phyloP scores from a whole-genome alignment of 257 asterid species.

The Solanum clarkiae region DNA sequence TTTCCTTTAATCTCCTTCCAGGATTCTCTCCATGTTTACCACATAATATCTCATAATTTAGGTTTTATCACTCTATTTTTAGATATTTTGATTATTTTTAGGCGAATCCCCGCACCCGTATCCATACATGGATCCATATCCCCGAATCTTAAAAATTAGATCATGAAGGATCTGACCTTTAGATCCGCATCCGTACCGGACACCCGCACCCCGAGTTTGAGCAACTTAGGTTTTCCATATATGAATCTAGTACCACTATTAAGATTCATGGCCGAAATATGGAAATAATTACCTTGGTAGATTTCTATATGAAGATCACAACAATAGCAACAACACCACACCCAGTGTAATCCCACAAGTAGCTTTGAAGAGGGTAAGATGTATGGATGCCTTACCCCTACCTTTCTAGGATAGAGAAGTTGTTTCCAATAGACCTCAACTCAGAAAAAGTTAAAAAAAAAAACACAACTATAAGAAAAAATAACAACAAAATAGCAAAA shows the following conservation, averaged over 20 bases:
- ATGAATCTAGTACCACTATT: background rate
- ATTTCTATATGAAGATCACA: background rate
- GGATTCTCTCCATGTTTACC: no score
- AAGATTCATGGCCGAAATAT: background rate
- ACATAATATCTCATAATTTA: no score
- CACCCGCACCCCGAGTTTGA: no score
- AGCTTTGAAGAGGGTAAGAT: background rate
- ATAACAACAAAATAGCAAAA: background rate
- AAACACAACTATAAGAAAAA: background rate
- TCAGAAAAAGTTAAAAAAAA: background rate
- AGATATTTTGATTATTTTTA: no score
- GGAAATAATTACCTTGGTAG: background rate
- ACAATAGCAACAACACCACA: background rate
- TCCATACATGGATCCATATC: no score
- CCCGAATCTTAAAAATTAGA: no score
- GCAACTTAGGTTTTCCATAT: background rate
- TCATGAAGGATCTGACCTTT: no score
- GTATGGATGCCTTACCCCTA: no score
- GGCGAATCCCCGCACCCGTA: no score
- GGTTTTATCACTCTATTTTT: no score
- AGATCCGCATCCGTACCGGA: no score
- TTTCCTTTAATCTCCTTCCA: no score
- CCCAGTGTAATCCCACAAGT: background rate
- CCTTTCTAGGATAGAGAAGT: background rate
- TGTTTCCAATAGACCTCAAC: background rate